These are phyloP conservation scores for Clavulina sp. DNA, from an alignment of 768 basidiomycete genomes.

Conservation along the genomic window DNA sequence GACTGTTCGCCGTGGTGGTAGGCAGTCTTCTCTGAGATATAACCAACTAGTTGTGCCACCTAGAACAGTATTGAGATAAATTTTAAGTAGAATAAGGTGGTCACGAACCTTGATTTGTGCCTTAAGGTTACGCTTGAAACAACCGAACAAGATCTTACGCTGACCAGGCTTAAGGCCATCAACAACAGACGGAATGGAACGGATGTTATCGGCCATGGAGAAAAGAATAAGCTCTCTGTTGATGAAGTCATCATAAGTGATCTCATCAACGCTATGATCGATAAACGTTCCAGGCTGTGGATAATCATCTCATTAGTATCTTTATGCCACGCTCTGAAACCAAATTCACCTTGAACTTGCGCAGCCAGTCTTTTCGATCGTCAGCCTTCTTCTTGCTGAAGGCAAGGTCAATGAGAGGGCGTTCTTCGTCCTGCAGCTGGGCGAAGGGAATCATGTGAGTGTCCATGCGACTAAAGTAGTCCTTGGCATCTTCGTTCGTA, in stretches of 20 bases:
- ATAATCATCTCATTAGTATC: neutral
- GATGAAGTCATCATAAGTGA: slow-evolving; percentile 87
- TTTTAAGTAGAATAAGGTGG: neutral
- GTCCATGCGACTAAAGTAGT: slow-evolving; percentile 82
- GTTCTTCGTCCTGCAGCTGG: slow-evolving; percentile 61
- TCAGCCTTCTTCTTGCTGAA: slow-evolving; percentile 99
- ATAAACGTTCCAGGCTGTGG: slow-evolving; percentile 80
- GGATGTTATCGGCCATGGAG: slow-evolving; percentile 98
- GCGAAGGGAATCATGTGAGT: slow-evolving; percentile 93
- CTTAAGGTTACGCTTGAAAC: slow-evolving; percentile 88
- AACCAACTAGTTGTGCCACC: slow-evolving; percentile 93
- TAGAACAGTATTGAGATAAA: slow-evolving; percentile 14
- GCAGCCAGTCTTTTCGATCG: slow-evolving; percentile 94
- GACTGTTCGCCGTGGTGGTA: slow-evolving; percentile 95
- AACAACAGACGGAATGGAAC: slow-evolving; percentile 85
- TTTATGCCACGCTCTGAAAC: neutral
- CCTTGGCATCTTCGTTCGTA: slow-evolving; percentile 70
- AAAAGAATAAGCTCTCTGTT: slow-evolving; percentile 95
- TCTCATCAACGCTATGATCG: slow-evolving; percentile 72
- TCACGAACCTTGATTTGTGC: slow-evolving; percentile 65
- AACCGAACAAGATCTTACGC: slow-evolving; percentile 88
- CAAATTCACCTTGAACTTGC: slow-evolving; percentile 59
- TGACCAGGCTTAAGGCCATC: slow-evolving; percentile 98
- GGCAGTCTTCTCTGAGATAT: slow-evolving; percentile 80
- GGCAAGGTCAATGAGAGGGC: slow-evolving; percentile 82